Evolutionary conservation across 2,329 filamentous ascomycete species (phyloP).

Genomic region (Apiospora rasikravindrae): DNA sequence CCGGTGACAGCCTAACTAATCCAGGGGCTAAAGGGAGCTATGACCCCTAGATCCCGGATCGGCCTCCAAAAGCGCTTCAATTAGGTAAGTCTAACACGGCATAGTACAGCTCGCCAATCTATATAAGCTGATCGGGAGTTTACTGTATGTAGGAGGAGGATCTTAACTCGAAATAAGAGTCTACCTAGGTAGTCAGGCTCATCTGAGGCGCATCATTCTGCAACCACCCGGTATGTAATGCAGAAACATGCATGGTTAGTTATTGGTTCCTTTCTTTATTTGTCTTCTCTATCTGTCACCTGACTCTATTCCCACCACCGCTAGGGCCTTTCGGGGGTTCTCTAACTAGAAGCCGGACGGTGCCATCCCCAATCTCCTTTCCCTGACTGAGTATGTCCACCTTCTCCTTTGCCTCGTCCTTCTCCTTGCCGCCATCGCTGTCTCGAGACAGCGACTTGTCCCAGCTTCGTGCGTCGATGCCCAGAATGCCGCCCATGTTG

Average conservation of each 20-base stretch:
- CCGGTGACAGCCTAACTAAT: background rate
- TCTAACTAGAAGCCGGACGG: constrained; percentile 68
- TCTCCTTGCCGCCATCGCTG: constrained; percentile 42
- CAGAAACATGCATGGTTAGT: constrained; percentile 22
- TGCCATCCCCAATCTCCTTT: constrained; percentile 71
- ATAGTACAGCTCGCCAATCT: background rate
- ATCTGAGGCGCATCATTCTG: background rate
- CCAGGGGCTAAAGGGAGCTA: constrained; percentile 10
- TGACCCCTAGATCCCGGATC: constrained; percentile 8
- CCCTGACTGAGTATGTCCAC: constrained; percentile 67
- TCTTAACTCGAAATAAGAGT: too few relatives aligned
- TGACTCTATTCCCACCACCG: constrained; percentile 46
- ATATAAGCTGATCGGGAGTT: too few relatives aligned
- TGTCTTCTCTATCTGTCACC: constrained; percentile 34
- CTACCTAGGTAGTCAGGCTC: too few relatives aligned
- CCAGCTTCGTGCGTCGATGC: constrained; percentile 71
- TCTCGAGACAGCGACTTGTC: constrained; percentile 64
- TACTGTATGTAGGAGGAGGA: too few relatives aligned
- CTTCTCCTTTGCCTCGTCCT: constrained; percentile 46
- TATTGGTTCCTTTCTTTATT: constrained; percentile 31
- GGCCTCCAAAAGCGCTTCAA: background rate
- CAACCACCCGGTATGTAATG: constrained; percentile 1
- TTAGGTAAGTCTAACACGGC: background rate
- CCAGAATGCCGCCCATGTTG: constrained; percentile 77
- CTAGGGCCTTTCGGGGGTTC: constrained; percentile 64